phyloP scores from a whole-genome alignment of 2,329 filamentous ascomycete species.

The Moelleriella libera region DNA sequence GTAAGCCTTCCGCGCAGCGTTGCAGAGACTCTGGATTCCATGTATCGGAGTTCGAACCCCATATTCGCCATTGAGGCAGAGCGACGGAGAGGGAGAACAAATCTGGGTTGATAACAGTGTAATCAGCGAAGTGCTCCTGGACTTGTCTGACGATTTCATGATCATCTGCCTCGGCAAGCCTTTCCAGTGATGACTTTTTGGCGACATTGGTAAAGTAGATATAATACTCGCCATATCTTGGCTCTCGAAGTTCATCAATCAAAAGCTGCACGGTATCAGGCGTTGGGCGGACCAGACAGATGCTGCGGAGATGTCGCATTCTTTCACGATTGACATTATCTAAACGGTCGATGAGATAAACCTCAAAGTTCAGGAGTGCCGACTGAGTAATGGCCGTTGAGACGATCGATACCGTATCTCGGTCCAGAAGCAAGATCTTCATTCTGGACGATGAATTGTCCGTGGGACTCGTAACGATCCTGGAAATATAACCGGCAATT shows the following conservation, averaged over 20 bases:
- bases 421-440: constrained; percentile 92
- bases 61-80: constrained; percentile 62
- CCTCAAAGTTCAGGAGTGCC: constrained; percentile 84
- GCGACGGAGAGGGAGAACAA: constrained; percentile 69
- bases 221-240: constrained; percentile 95
- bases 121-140: constrained; percentile 95
- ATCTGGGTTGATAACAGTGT: constrained; percentile 87
- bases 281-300: constrained; percentile 87
- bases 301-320: constrained; percentile 90
- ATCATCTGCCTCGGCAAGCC: constrained; percentile 89
- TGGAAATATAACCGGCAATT: constrained; percentile 87
- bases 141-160: constrained; percentile 91
- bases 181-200: constrained; percentile 89
- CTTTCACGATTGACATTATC: constrained; percentile 86
- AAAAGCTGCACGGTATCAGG: constrained; percentile 84
- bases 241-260: constrained; percentile 89
- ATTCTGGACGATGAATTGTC: constrained; percentile 77
- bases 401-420: constrained; percentile 84
- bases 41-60: constrained; percentile 66
- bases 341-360: constrained; percentile 92
- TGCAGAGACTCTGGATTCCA: constrained; percentile 89
- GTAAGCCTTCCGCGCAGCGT: constrained; percentile 71
- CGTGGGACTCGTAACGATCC: constrained; percentile 67
- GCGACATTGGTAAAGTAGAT: constrained; percentile 96
- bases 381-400: constrained; percentile 96